Evolutionary conservation across 495 filamentous ascomycete species (phyloP).

Genomic region (Trypethelium eluteriae): DNA sequence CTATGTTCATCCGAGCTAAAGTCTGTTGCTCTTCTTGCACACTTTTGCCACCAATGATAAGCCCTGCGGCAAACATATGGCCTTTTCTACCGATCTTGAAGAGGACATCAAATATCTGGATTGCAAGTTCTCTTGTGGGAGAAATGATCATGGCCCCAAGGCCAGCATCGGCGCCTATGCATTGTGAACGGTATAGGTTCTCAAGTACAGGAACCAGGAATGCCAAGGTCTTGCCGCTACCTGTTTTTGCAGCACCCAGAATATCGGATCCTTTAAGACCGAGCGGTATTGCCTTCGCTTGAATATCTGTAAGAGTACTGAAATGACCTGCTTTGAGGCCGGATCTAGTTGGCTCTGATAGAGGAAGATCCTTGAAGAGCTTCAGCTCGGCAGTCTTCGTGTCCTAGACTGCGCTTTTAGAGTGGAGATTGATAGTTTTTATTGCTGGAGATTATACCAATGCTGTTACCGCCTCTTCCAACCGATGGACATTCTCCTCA

Average conservation of each 20-base stretch:
- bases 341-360: slow-evolving; percentile 72
- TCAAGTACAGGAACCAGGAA: slow-evolving; percentile 91
- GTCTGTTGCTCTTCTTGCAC: slow-evolving; percentile 81
- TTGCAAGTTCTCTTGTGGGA: slow-evolving; percentile 88
- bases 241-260: slow-evolving; percentile 92
- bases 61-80: slow-evolving; percentile 83
- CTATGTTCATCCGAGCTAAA: slow-evolving; percentile 88
- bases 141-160: slow-evolving; percentile 88
- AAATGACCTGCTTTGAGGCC: slow-evolving; percentile 85
- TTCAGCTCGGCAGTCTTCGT: slow-evolving; percentile 23
- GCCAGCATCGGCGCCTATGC: slow-evolving; percentile 78
- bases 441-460: background rate
- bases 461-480: background rate
- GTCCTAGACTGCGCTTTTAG: slow-evolving; percentile 18
- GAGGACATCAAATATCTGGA: slow-evolving; percentile 95
- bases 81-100: slow-evolving; percentile 75
- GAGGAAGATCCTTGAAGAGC: slow-evolving; percentile 70
- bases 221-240: slow-evolving; percentile 90
- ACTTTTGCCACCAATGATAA: slow-evolving; percentile 93
- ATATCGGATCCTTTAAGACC: slow-evolving; percentile 84
- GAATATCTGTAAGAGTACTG: slow-evolving; percentile 84
- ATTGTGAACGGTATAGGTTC: slow-evolving; percentile 83
- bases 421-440: background rate
- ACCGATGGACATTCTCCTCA: background rate
- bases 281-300: slow-evolving; percentile 73